Evolutionary conservation across 768 basidiomycete species (phyloP).

Genomic region (Mycena indigotica): DNA sequence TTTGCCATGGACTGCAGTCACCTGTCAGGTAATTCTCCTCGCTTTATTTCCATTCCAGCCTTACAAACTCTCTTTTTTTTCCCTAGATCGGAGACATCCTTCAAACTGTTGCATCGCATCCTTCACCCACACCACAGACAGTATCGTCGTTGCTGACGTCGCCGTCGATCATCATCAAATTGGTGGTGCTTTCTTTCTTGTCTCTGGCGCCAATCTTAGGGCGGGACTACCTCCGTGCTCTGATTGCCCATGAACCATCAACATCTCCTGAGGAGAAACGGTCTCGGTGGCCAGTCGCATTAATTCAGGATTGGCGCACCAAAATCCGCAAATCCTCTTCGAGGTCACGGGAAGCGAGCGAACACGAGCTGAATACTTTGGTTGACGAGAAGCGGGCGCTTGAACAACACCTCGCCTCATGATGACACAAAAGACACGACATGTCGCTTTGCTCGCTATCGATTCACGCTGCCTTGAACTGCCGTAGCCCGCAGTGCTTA

Average conservation of each 20-base stretch:
- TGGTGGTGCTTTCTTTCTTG: constrained; percentile 78
- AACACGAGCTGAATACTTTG: constrained; percentile 51
- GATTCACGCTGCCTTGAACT: too few relatives aligned
- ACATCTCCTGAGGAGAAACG: constrained; percentile 36
- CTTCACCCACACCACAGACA: constrained; percentile 70
- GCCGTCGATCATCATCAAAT: constrained; percentile 81
- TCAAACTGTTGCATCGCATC: constrained; percentile 76
- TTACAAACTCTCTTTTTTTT: constrained; percentile 1
- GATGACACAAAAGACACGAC: too few relatives aligned
- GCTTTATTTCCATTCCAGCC: not conserved
- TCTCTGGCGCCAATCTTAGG: constrained; percentile 87
- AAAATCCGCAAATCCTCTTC: constrained; percentile 61
- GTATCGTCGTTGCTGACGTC: constrained; percentile 85
- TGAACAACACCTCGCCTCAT: constrained; percentile 36
- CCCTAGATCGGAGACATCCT: constrained; percentile 81
- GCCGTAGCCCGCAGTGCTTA: not conserved
- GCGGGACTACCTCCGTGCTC: constrained; percentile 60
- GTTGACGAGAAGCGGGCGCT: constrained; percentile 58
- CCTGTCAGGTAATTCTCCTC: constrained; percentile 67
- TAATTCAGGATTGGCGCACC: constrained; percentile 70
- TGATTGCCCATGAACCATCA: constrained; percentile 45
- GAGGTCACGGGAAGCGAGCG: constrained; percentile 45
- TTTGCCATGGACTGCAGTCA: constrained; percentile 89
- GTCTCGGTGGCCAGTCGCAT: constrained; percentile 50
- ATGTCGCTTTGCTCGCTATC: too few relatives aligned